A percentile compares a stretch with the other conserved stretches of the same genome.
phyloP scores from a whole-genome alignment of 176 grass and related monocot genomes.

The Ensete ventricosum region DNA sequence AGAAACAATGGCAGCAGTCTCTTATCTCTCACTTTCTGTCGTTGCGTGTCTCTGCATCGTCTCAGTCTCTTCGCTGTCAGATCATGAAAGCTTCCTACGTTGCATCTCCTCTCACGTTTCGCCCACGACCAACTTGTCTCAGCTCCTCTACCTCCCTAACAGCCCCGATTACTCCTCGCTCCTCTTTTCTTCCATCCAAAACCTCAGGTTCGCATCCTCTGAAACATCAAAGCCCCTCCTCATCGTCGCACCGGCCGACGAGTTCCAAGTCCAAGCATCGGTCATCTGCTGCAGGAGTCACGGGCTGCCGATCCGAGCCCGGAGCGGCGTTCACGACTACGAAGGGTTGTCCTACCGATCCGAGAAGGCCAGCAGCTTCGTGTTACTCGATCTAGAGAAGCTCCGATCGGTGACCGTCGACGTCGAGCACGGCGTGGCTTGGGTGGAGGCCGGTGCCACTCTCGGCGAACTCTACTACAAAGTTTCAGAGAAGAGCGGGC shows the following conservation, averaged over 20 bases:
- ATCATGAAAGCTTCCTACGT: constrained; percentile 22
- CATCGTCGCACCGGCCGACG: constrained; percentile 36
- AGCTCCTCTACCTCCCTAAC: constrained; percentile 20
- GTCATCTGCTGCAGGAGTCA: constrained; percentile 34
- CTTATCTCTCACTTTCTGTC: no score
- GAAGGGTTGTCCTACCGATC: constrained; percentile 70
- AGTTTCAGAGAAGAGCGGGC: constrained; percentile 14
- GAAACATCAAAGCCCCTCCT: constrained; percentile 37
- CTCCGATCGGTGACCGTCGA: constrained; percentile 6
- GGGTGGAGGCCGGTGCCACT: constrained; percentile 53
- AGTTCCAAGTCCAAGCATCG: constrained; percentile 40
- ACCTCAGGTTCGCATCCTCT: constrained; percentile 30
- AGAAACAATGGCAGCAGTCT: no score
- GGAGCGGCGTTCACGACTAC: constrained; percentile 73
- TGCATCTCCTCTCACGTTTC: constrained; percentile 30
- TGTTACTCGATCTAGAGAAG: constrained; percentile 24
- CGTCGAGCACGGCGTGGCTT: constrained; percentile 14
- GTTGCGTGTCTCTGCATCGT: no score
- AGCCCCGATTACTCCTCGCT: constrained; percentile 30
- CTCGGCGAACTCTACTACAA: constrained; percentile 51
- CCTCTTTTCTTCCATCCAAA: constrained; percentile 43
- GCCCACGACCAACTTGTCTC: constrained; percentile 10
- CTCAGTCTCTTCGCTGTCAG: constrained; percentile 13
- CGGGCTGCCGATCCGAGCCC: constrained; percentile 31
- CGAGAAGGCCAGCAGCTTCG: constrained; percentile 21